Conservation (phyloP, 345 rosid genomes). For the Corymbia maculata region DNA sequence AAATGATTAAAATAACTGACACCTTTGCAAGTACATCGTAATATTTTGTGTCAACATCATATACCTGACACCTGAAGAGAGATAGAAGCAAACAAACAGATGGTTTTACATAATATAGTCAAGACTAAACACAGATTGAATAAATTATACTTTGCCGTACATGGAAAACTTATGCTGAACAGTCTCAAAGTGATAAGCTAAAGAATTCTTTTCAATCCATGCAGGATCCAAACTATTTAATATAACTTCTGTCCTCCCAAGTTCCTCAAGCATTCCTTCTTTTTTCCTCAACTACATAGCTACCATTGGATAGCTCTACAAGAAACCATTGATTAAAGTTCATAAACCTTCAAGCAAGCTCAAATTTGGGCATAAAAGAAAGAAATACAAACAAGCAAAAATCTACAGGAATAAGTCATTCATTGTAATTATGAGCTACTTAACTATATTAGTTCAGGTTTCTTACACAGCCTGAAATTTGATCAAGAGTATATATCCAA, state of each 20-base stretch:
- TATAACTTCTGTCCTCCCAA: constrained; percentile 79
- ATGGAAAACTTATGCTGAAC: constrained; percentile 26
- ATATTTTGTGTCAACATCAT: constrained; percentile 62
- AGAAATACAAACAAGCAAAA: background rate
- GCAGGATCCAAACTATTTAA: constrained; percentile 56
- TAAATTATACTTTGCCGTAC: background rate
- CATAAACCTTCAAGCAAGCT: background rate
- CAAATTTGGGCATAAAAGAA: background rate
- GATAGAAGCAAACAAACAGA: background rate
- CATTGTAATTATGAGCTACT: background rate
- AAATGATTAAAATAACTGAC: background rate
- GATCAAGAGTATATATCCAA: too few species aligned
- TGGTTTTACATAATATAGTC: background rate
- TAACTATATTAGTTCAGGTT: background rate
- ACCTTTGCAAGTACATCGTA: constrained; percentile 13
- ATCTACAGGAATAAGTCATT: background rate
- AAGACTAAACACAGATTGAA: background rate
- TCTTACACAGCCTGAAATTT: too few species aligned
- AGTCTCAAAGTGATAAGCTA: constrained; percentile 55
- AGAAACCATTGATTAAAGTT: background rate
- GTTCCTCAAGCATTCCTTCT: constrained; percentile 56
- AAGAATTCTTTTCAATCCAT: constrained; percentile 57
- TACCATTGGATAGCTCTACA: constrained; percentile 74
- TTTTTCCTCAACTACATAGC: constrained; percentile 46
- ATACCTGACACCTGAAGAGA: constrained; percentile 45